Evolutionary conservation across 2,329 filamentous ascomycete genomes (phyloP).

Genomic region (Trichothecium roseum): DNA sequence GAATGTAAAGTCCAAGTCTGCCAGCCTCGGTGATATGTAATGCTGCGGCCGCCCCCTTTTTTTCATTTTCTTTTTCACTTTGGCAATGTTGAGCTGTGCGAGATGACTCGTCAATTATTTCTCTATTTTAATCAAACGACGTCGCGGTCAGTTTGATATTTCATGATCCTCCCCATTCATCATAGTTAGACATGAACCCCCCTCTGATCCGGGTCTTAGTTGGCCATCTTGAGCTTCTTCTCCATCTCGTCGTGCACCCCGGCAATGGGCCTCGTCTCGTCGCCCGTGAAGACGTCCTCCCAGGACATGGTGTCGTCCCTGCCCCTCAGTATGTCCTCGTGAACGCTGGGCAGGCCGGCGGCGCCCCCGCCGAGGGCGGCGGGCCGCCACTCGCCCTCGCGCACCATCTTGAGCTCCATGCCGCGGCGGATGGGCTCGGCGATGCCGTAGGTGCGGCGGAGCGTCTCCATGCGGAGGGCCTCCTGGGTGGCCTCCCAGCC

Average conservation of each 20-base stretch:
- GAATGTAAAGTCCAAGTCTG: constrained; percentile 1
- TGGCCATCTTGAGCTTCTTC: constrained; percentile 68
- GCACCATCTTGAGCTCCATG: constrained; percentile 90
- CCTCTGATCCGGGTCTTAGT: too few relatives aligned
- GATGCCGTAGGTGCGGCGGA: constrained; percentile 82
- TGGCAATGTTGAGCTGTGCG: too few relatives aligned
- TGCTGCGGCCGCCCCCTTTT: too few relatives aligned
- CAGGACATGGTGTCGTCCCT: constrained; percentile 69
- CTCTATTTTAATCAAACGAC: too few relatives aligned
- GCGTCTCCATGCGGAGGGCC: constrained; percentile 72
- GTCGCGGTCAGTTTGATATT: too few relatives aligned
- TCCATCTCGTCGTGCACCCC: constrained; percentile 92
- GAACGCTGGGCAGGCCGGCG: constrained; percentile 49
- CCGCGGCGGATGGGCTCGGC: constrained; percentile 84
- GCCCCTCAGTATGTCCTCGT: constrained; percentile 81
- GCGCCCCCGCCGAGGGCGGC: constrained; percentile 43
- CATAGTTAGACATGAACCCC: too few relatives aligned
- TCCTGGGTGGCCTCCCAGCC: constrained; percentile 89
- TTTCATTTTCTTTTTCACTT: too few relatives aligned
- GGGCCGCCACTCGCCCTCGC: constrained; percentile 71
- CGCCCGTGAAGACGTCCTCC: constrained; percentile 87
- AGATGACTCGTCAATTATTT: too few relatives aligned
- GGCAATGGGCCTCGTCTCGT: constrained; percentile 59
- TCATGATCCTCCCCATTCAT: too few relatives aligned
- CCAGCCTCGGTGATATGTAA: too few relatives aligned